phyloP scores from a whole-genome alignment of 2,329 filamentous ascomycete genomes.

The Colletotrichum sp. region DNA sequence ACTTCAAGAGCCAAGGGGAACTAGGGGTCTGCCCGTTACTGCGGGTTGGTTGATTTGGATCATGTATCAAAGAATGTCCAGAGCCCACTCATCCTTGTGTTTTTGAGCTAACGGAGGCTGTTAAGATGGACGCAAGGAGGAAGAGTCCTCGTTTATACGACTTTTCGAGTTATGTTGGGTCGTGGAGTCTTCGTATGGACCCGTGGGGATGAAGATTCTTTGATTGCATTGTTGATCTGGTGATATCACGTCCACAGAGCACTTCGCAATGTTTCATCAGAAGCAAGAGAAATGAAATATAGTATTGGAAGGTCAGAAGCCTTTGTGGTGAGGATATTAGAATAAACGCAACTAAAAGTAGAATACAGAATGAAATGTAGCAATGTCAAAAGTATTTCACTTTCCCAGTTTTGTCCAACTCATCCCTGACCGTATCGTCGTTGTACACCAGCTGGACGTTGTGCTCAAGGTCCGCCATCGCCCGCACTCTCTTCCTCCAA shows the following conservation, averaged over 20 bases:
- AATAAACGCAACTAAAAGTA: neutral
- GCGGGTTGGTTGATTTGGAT: neutral
- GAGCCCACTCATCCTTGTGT: neutral
- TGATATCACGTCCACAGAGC: no score
- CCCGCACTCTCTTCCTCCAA: neutral
- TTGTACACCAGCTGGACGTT: neutral
- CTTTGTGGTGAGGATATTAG: accelerated
- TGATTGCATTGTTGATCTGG: no score
- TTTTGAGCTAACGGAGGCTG: neutral
- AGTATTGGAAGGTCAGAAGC: neutral
- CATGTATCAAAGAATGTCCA: neutral
- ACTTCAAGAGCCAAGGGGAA: no score
- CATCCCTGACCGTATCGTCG: neutral
- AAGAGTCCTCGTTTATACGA: no score
- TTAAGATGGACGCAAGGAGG: neutral
- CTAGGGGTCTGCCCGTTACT: no score
- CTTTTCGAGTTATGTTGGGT: accelerated
- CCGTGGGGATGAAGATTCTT: no score
- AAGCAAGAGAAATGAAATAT: neutral
- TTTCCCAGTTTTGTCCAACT: neutral
- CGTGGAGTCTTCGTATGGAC: no score
- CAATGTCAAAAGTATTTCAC: neutral
- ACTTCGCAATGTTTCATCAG: neutral
- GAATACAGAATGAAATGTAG: neutral
- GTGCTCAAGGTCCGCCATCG: neutral